These are phyloP conservation scores for Phytophthora pistaciae DNA, from an alignment of 352 stramenopile genomes.

Conservation along the genomic window DNA sequence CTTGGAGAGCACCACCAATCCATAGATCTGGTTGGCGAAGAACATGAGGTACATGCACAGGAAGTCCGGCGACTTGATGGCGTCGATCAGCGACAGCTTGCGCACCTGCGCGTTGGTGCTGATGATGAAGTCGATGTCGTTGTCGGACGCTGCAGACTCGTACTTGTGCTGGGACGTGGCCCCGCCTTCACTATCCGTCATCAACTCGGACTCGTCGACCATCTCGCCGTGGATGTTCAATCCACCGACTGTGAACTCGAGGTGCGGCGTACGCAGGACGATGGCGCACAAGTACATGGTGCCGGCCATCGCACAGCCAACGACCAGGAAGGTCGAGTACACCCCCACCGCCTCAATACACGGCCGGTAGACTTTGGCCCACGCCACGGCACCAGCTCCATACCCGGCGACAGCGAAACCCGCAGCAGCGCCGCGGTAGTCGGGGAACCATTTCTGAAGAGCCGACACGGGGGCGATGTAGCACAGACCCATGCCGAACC, in stretches of 20 bases:
- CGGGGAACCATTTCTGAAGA: slow-evolving; percentile 80
- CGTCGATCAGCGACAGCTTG: slow-evolving; percentile 60
- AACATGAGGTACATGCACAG: slow-evolving; percentile 81
- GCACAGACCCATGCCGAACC: slow-evolving; percentile 75
- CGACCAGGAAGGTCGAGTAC: slow-evolving; percentile 57
- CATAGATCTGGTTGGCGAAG: slow-evolving; percentile 72
- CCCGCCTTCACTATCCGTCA: slow-evolving; percentile 26
- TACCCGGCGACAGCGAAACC: slow-evolving; percentile 77
- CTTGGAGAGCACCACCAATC: slow-evolving; percentile 72
- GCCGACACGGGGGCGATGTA: slow-evolving; percentile 80
- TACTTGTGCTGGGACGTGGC: slow-evolving; percentile 45
- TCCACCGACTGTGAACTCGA: slow-evolving; percentile 58
- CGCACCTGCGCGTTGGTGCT: slow-evolving; percentile 52
- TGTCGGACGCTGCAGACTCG: slow-evolving; percentile 53
- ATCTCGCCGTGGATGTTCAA: slow-evolving; percentile 72
- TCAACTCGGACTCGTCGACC: slow-evolving; percentile 39
- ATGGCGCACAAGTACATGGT: slow-evolving; percentile 61
- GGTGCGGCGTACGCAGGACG: slow-evolving; percentile 57
- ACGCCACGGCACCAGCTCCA: slow-evolving; percentile 66
- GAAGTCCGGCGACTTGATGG: slow-evolving; percentile 66
- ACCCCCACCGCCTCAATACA: slow-evolving; percentile 58
- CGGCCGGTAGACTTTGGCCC: slow-evolving; percentile 71
- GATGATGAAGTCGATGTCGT: slow-evolving; percentile 48
- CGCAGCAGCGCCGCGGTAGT: slow-evolving; percentile 71
- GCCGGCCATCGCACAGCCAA: slow-evolving; percentile 50